Conservation (phyloP, 306 rosid species). For the Aeschynomene evenia region DNA sequence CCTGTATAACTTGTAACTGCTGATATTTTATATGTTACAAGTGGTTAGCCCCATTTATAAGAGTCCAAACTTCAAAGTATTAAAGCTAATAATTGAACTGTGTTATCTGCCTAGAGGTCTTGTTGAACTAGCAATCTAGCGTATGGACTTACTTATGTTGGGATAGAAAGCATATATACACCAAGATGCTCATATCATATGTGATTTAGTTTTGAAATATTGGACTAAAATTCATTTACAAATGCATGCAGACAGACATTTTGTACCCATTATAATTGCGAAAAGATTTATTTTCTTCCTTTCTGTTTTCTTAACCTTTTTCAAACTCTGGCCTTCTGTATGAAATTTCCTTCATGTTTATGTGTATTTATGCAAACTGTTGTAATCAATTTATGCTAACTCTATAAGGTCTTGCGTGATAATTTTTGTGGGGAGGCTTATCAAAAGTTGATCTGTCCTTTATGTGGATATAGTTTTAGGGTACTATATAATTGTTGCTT, state of each 20-base stretch:
- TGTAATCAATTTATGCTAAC: conserved; percentile 11
- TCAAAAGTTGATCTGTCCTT: conserved; percentile 17
- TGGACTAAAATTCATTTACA: conserved; percentile 6
- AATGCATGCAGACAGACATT: neutral
- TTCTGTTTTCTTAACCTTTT: neutral
- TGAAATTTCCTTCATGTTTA: conserved; percentile 1
- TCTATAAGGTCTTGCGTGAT: neutral
- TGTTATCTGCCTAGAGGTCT: conserved; percentile 6
- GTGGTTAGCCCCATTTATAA: neutral
- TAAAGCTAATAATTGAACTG: conserved; percentile 12
- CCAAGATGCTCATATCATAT: neutral
- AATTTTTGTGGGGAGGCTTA: conserved; percentile 17
- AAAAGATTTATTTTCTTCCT: neutral
- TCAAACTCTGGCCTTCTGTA: conserved; percentile 4
- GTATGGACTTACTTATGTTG: neutral
- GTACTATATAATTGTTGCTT: conserved; percentile 28
- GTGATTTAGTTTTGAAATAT: conserved; percentile 3
- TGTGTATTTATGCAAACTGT: conserved; percentile 1
- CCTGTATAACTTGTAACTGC: conserved; percentile 5
- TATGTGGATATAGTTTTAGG: conserved; percentile 4
- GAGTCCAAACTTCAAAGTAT: conserved; percentile 19
- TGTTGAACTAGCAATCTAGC: conserved; percentile 13
- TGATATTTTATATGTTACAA: conserved; percentile 6
- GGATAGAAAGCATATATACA: conserved; percentile 15
- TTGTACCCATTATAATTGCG: neutral